Conservation (phyloP, 495 filamentous ascomycete genomes). For the Xylaria flabelliformis region DNA sequence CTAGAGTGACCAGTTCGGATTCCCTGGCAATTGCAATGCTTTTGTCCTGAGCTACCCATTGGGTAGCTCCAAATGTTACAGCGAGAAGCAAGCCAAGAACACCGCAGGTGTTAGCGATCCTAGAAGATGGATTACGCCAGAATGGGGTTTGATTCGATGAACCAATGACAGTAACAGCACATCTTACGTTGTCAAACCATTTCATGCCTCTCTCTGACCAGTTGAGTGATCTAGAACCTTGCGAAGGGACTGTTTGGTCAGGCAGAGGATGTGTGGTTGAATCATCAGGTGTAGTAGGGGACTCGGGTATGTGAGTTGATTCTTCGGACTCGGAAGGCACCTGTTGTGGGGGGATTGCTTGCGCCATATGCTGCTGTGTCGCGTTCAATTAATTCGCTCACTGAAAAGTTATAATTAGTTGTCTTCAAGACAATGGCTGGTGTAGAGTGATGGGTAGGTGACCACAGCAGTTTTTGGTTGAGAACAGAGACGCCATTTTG, state of each 20-base stretch:
- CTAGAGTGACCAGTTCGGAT: constrained; percentile 6
- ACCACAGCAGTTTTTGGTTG: neutral
- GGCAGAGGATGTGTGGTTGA: neutral
- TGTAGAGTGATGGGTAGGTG: neutral
- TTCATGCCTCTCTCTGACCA: neutral
- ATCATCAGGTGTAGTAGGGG: neutral
- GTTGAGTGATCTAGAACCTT: neutral
- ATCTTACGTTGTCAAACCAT: neutral
- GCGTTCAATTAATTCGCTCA: neutral
- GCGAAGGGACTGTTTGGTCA: neutral
- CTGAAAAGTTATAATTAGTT: too few relatives aligned
- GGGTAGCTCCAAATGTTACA: neutral
- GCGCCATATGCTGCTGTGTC: neutral
- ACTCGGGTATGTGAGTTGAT: neutral
- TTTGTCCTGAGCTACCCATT: constrained; percentile 10
- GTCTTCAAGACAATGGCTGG: neutral
- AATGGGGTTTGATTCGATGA: neutral
- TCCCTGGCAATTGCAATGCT: constrained; percentile 14
- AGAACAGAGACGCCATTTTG: neutral
- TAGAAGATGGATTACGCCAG: neutral
- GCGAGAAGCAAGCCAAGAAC: constrained; percentile 1
- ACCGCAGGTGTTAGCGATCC: constrained; percentile 1
- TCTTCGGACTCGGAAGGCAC: neutral
- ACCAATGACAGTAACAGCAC: neutral
- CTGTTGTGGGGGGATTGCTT: neutral